phyloP scores from a whole-genome alignment of 768 basidiomycete species.

The Pholiota microspora region DNA sequence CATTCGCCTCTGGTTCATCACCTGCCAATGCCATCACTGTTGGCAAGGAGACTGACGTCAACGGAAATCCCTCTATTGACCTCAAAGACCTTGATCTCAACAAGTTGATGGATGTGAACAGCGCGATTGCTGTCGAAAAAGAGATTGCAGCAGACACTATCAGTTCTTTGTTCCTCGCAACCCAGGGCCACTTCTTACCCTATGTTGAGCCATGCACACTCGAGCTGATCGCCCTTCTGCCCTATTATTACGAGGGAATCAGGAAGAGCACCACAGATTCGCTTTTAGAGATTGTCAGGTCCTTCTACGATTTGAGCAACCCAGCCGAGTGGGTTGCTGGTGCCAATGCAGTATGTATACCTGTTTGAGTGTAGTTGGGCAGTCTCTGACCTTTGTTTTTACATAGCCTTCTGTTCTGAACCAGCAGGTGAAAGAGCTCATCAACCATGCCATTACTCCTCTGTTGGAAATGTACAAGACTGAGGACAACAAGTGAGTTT shows the following conservation, averaged over 20 bases:
- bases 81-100: constrained; percentile 81
- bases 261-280: constrained; percentile 90
- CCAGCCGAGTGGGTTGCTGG: constrained; percentile 85
- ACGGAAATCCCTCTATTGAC: constrained; percentile 59
- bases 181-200: constrained; percentile 83
- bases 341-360: constrained; percentile 54
- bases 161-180: constrained; percentile 84
- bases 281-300: constrained; percentile 83
- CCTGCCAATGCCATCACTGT: constrained; percentile 68
- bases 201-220: constrained; percentile 83
- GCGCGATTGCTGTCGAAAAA: constrained; percentile 97
- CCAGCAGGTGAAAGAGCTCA: constrained; percentile 73
- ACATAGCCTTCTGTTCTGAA: constrained; percentile 46
- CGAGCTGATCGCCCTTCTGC: constrained; percentile 73
- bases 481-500: constrained; percentile 94
- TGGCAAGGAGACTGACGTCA: constrained; percentile 50
- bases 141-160: constrained; percentile 98
- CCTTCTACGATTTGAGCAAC: constrained; percentile 87
- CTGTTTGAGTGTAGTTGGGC: no score
- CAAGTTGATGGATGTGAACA: constrained; percentile 89
- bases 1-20: constrained; percentile 73
- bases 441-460: constrained; percentile 67
- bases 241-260: constrained; percentile 98
- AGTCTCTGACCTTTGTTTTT: neutral
- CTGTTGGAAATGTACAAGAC: constrained; percentile 88